A percentile compares a stretch with the other conserved stretches of the same genome.
Conservation (phyloP, 768 basidiomycete genomes). For the Auricularia sp. region DNA sequence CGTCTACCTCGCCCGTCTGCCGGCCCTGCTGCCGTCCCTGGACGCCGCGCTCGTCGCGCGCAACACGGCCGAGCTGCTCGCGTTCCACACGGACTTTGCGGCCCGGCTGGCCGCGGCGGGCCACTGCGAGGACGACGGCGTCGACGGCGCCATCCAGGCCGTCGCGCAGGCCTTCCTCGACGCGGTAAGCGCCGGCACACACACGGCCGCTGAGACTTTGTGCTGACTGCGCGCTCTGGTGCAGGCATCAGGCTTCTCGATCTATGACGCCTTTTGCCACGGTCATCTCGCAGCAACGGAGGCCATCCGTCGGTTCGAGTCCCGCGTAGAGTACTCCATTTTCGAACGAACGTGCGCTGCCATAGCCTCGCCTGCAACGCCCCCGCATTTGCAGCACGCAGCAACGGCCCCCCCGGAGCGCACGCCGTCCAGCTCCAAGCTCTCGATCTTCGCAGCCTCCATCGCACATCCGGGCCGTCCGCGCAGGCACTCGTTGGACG, state of each 20-base stretch:
- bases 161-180: constrained; percentile 16
- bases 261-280: constrained; percentile 82
- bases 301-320: constrained; percentile 54
- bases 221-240: not conserved
- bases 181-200: constrained; percentile 14
- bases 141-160: constrained; percentile 18
- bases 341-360: constrained; percentile 43
- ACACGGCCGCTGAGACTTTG: not conserved
- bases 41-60: constrained; percentile 54
- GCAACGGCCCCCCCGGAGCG: not conserved
- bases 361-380: not conserved
- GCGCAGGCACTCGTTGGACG: constrained; percentile 8
- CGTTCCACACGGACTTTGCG: constrained; percentile 60
- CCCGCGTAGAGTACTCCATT: constrained; percentile 67
- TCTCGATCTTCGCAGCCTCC: constrained; percentile 19
- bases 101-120: constrained; percentile 41
- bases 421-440: constrained; percentile 6
- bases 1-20: constrained; percentile 27
- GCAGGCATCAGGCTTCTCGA: constrained; percentile 63
- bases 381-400: constrained; percentile 5
- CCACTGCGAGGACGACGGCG: constrained; percentile 20
- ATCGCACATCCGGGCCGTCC: constrained; percentile 9
- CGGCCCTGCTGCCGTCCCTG: constrained; percentile 31
- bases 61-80: constrained; percentile 58
- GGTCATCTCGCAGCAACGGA: constrained; percentile 77